A percentile compares a stretch with the other conserved stretches of the same genome.
Evolutionary conservation across 176 grass and related monocot species (phyloP).

Genomic region (Alopecurus myosuroides): DNA sequence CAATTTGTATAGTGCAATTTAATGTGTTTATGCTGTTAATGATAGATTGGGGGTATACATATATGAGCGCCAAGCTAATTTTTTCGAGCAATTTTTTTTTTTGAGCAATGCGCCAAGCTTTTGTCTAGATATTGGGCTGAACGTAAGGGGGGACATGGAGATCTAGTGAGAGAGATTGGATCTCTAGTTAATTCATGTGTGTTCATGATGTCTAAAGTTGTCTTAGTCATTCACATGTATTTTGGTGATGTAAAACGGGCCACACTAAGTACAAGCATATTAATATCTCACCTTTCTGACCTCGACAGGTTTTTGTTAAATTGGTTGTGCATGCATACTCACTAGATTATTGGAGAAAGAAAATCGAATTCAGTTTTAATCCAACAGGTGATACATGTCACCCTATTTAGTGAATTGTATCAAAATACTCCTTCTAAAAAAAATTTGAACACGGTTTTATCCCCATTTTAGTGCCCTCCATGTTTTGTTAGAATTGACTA

Average conservation of each 20-base stretch:
- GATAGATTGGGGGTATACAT: background rate
- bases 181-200: constrained; percentile 10
- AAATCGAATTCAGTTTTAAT: too few relatives aligned
- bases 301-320: too few relatives aligned
- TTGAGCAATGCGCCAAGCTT: too few relatives aligned
- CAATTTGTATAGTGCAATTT: background rate
- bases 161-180: constrained; percentile 25
- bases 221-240: constrained; percentile 11
- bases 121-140: background rate
- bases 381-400: too few relatives aligned
- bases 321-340: too few relatives aligned
- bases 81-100: too few relatives aligned
- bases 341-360: too few relatives aligned
- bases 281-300: background rate
- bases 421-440: too few relatives aligned
- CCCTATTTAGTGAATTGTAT: too few relatives aligned
- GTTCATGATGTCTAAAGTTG: background rate
- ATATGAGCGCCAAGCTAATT: background rate
- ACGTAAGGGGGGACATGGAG: background rate
- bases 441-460: too few relatives aligned
- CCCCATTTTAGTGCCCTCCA: too few relatives aligned
- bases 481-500: too few relatives aligned
- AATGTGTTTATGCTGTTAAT: background rate
- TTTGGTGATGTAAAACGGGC: background rate
- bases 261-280: background rate